Evolutionary conservation across 1,139 yeast species (phyloP).

Genomic region (Candida sojae): DNA sequence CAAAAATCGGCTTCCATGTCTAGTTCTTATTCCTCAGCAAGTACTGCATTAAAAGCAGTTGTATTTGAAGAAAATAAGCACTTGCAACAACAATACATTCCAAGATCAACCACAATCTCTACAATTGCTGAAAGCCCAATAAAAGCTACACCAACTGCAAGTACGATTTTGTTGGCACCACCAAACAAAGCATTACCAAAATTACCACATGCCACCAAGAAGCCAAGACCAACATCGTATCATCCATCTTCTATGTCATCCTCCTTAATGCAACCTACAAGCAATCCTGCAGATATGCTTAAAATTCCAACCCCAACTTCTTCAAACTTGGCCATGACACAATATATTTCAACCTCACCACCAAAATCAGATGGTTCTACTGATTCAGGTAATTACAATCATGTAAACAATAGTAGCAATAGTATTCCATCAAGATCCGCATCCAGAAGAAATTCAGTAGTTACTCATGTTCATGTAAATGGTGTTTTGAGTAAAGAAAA

Average conservation of each 20-base stretch:
- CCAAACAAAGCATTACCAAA: conserved; percentile 26
- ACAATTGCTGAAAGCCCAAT: conserved; percentile 52
- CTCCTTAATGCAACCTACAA: conserved; percentile 24
- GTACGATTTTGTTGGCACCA: conserved; percentile 14
- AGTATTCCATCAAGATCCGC: conserved; percentile 7
- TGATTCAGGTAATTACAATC: conserved; percentile 3
- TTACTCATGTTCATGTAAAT: conserved; percentile 49
- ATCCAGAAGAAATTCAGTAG: conserved; percentile 44
- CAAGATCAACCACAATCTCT: conserved; percentile 24
- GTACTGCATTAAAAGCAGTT: conserved; percentile 67
- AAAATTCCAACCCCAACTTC: conserved; percentile 39
- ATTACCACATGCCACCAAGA: conserved; percentile 49
- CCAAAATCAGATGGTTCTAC: conserved; percentile 19
- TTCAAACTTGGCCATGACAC: conserved; percentile 36
- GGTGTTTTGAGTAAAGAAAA: conserved; percentile 45
- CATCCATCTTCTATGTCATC: conserved; percentile 61
- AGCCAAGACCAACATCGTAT: conserved; percentile 79
- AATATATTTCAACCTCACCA: conserved; percentile 42
- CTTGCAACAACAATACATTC: conserved; percentile 4
- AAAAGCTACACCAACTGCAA: conserved; percentile 15
- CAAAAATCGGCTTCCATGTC: conserved; percentile 38
- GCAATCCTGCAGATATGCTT: conserved; percentile 30
- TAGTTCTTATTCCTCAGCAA: conserved; percentile 50
- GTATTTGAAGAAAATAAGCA: conserved; percentile 38
- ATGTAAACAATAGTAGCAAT: not conserved